Evolutionary conservation across 2,329 filamentous ascomycete species (phyloP).

Genomic region (Arthroderma uncinatum): DNA sequence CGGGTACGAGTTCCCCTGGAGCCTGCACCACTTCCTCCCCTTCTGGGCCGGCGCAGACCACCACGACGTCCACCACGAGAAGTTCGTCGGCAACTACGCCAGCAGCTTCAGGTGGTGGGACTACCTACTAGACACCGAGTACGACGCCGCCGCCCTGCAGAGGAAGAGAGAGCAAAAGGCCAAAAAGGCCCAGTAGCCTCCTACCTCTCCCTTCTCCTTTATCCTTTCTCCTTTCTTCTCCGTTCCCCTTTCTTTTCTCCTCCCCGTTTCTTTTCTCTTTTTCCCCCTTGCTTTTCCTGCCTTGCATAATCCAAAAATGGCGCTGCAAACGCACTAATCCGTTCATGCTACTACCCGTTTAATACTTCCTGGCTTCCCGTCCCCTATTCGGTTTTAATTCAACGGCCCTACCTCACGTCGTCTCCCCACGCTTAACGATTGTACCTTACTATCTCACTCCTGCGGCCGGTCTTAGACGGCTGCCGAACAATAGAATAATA

Average conservation of each 20-base stretch:
- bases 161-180: slow-evolving; percentile 58
- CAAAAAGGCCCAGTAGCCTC: slow-evolving; percentile 11
- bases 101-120: slow-evolving; percentile 99
- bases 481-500: neutral
- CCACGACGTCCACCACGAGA: slow-evolving; percentile 95
- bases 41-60: slow-evolving; percentile 97
- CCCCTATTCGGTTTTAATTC: neutral
- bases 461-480: too few relatives aligned
- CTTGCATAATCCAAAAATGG: neutral
- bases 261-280: neutral
- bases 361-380: neutral
- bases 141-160: slow-evolving; percentile 75
- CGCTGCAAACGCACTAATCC: neutral
- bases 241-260: neutral
- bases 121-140: slow-evolving; percentile 84
- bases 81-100: slow-evolving; percentile 95
- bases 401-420: neutral
- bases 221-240: neutral
- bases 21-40: slow-evolving; percentile 83
- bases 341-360: neutral
- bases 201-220: neutral
- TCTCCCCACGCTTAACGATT: neutral
- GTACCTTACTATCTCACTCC: neutral
- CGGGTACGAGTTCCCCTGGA: slow-evolving; percentile 98
- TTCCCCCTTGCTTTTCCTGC: neutral